Conservation (phyloP, 108 stramenopile genomes). For the Epipyxis sp. region DNA sequence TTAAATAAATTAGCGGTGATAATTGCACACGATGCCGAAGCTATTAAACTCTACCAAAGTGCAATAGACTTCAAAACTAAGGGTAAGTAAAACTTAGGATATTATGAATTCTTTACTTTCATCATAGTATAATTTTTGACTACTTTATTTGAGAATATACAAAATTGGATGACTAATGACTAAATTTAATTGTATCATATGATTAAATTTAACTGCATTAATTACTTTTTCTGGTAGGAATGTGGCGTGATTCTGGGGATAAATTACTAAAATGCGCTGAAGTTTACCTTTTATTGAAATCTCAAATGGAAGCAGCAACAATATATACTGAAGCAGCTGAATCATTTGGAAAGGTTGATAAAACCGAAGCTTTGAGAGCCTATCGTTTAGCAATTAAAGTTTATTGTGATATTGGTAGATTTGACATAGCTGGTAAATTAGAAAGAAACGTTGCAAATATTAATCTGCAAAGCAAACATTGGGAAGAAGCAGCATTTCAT, state of each 20-base stretch:
- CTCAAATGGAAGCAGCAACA: neutral
- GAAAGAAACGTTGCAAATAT: neutral
- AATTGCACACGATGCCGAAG: too few relatives aligned
- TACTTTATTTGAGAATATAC: too few relatives aligned
- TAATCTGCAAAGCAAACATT: neutral
- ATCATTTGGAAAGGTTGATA: constrained; percentile 5
- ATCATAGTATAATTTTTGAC: too few relatives aligned
- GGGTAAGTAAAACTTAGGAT: too few relatives aligned
- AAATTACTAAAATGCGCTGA: constrained; percentile 10
- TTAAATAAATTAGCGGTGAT: too few relatives aligned
- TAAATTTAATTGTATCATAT: too few relatives aligned
- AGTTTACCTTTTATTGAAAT: neutral
- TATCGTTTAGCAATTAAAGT: constrained; percentile 4
- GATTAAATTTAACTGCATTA: too few relatives aligned
- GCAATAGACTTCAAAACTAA: too few relatives aligned
- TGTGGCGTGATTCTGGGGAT: constrained; percentile 15
- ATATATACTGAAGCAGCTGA: constrained; percentile 33
- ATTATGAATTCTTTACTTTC: too few relatives aligned
- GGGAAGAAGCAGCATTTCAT: constrained; percentile 15
- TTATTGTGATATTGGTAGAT: constrained; percentile 18
- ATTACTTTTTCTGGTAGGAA: too few relatives aligned
- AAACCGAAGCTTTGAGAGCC: neutral
- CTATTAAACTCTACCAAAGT: too few relatives aligned
- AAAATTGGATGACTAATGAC: too few relatives aligned
- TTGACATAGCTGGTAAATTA: constrained; percentile 6